Evolutionary conservation across 139 green algal species (phyloP).

Genomic region (Chlamydomonas sp.): DNA sequence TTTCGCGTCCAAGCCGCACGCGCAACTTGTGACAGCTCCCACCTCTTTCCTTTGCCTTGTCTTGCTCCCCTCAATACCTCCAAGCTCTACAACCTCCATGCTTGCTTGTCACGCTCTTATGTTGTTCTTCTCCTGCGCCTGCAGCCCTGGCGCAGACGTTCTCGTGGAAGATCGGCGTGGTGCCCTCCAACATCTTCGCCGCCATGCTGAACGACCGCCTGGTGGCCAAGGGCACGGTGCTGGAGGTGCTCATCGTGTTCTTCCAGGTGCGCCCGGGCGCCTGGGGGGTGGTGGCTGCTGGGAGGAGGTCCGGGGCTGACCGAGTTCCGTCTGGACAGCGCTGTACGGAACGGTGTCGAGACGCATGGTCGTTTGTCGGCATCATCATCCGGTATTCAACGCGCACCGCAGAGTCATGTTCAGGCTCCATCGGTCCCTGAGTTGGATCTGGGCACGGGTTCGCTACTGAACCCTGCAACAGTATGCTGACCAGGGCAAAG

Average conservation of each 20-base stretch:
- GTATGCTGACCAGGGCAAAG: too few relatives aligned
- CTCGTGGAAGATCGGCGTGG: conserved; percentile 75
- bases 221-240: conserved; percentile 87
- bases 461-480: too few relatives aligned
- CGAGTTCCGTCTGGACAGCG: too few relatives aligned
- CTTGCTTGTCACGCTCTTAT: not conserved
- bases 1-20: too few relatives aligned
- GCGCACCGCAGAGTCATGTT: too few relatives aligned
- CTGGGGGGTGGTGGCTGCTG: not conserved
- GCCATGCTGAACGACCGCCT: conserved; percentile 88
- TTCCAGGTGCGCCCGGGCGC: conserved; percentile 65
- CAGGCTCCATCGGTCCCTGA: too few relatives aligned
- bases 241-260: conserved; percentile 91
- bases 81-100: not conserved
- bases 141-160: conserved; percentile 80
- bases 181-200: conserved; percentile 84
- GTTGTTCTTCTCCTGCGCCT: not conserved
- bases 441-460: too few relatives aligned
- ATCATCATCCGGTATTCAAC: not conserved
- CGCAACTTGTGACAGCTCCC: too few relatives aligned
- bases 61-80: too few relatives aligned
- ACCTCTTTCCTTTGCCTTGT: too few relatives aligned
- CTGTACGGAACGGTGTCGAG: not conserved
- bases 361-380: not conserved
- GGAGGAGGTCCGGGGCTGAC: not conserved